Base-by-base conservation (phyloP, 345 rosid genomes). In the Balakata baccata region DNA sequence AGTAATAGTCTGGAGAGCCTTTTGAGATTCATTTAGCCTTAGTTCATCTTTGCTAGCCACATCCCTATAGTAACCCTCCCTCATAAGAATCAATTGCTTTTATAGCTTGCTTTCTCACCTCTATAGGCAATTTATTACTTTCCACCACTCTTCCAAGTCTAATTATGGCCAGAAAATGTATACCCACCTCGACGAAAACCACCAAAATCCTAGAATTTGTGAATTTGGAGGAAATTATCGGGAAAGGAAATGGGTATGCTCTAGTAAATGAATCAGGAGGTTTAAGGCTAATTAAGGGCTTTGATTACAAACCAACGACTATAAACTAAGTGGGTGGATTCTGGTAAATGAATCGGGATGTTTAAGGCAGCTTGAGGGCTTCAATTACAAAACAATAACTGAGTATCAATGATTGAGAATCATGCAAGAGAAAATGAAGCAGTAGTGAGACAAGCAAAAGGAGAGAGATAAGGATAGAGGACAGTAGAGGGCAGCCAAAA, bases 1-100 rank as follows among this genome's bases (percentile, higher is more conserved):
- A 13, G 99, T 96, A 3, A 95, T 83, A 58, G 99, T 97, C 81
- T 95, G 98, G 20, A 95, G 91, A 20, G 99, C 96, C 74, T 75
- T 89, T 73, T 95, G 96, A 86, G 94, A 90, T 87, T 92, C 89
- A 25, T 82, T 77, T 71, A 95, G 80, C 74, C 89, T 86, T 61
- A 95, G 85, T 14, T 98, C 98, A 60, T 87, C 94, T 80, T 84
- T 82, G 57, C 98, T 85, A 0, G 97, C 85, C 29, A 92, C 98
- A n/a, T 96, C 4, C 99, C 98, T 45, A 90, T 81, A 0, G 98
- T 92, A 16, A 95, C 96, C 74, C 99, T 89, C 49, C 86, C 79
- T 9, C 94, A 78, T 80, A 85, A 46, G 89, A 80, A 8, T 95
- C 96, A 53, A 95, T 88, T 17, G 98, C 96, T 45, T 91, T 89